Evolutionary conservation across 495 filamentous ascomycete species (phyloP).

Genomic region (Hypoxylon intermedium): DNA sequence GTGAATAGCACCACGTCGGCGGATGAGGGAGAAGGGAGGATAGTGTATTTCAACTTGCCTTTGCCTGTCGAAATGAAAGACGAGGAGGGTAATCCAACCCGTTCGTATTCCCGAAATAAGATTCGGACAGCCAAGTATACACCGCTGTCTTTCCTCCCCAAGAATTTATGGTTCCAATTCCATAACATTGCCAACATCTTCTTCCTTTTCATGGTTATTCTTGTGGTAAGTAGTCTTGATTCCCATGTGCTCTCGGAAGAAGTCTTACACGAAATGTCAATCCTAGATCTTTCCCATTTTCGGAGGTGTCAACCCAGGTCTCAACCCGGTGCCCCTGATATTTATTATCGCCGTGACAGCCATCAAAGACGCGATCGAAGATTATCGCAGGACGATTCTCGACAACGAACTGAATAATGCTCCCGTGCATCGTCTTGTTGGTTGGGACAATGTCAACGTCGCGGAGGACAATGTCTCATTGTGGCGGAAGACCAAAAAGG

Average conservation of each 20-base stretch:
- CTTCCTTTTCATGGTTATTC: constrained; percentile 95
- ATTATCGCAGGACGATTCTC: constrained; percentile 89
- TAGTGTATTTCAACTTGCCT: constrained; percentile 85
- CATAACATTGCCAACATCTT: constrained; percentile 99
- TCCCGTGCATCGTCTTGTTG: constrained; percentile 84
- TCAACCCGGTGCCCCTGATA: constrained; percentile 91
- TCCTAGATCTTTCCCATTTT: constrained; percentile 93
- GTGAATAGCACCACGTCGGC: constrained; percentile 35
- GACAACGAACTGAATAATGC: constrained; percentile 98
- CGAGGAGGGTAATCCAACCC: constrained; percentile 76
- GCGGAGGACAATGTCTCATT: constrained; percentile 81
- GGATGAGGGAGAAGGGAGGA: constrained; percentile 45
- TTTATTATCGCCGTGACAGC: constrained; percentile 92
- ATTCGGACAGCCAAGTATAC: constrained; percentile 98
- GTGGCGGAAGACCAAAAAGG: constrained; percentile 95
- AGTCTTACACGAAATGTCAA: constrained; percentile 15
- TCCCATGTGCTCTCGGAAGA: background rate
- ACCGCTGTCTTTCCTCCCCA: constrained; percentile 92
- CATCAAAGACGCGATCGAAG: constrained; percentile 97
- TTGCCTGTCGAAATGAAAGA: constrained; percentile 80
- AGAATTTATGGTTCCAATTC: constrained; percentile 96
- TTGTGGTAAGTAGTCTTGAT: constrained; percentile 70
- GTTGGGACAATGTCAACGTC: constrained; percentile 94
- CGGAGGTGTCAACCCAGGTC: constrained; percentile 85
- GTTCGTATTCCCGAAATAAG: constrained; percentile 87